These are phyloP conservation scores for Phytophthora litchii DNA, from an alignment of 352 stramenopile species.

Conservation along the genomic window DNA sequence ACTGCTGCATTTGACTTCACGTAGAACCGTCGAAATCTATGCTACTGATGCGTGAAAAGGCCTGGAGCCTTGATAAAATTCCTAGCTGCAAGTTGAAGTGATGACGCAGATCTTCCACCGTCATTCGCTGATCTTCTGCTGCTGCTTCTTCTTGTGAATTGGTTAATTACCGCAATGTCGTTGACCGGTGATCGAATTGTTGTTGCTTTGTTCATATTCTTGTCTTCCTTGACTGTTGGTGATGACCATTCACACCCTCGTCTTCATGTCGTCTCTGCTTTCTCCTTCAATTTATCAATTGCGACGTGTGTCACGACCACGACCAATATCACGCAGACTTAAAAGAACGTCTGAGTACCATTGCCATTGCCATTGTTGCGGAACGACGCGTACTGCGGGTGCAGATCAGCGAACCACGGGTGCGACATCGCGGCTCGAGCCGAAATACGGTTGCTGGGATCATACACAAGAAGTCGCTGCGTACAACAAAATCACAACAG, in stretches of 20 bases:
- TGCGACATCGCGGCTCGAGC: constrained; percentile 82
- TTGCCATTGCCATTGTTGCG: constrained; percentile 56
- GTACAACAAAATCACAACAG: constrained; percentile 13
- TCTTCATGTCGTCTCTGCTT: too few species aligned
- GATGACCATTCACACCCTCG: too few species aligned
- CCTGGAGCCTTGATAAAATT: constrained; percentile 11
- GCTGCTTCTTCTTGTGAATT: constrained; percentile 6
- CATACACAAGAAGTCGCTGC: constrained; percentile 83
- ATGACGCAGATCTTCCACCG: neutral
- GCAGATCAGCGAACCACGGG: constrained; percentile 85
- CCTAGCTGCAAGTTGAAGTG: constrained; percentile 11
- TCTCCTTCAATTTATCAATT: too few species aligned
- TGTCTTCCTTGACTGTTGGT: constrained; percentile 11
- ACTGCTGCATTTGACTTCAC: constrained; percentile 2
- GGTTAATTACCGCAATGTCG: neutral
- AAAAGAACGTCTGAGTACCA: constrained; percentile 52
- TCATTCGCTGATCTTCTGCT: neutral
- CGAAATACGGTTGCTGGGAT: constrained; percentile 80
- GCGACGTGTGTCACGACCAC: too few species aligned
- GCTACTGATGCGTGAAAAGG: constrained; percentile 28
- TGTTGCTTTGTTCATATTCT: constrained; percentile 10
- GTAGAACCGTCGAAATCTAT: constrained; percentile 24
- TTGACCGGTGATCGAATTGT: neutral
- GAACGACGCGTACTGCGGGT: constrained; percentile 77
- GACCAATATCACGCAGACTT: too few species aligned